These are phyloP conservation scores for Amanita rimosa DNA, from an alignment of 768 basidiomycete species.

Conservation along the genomic window DNA sequence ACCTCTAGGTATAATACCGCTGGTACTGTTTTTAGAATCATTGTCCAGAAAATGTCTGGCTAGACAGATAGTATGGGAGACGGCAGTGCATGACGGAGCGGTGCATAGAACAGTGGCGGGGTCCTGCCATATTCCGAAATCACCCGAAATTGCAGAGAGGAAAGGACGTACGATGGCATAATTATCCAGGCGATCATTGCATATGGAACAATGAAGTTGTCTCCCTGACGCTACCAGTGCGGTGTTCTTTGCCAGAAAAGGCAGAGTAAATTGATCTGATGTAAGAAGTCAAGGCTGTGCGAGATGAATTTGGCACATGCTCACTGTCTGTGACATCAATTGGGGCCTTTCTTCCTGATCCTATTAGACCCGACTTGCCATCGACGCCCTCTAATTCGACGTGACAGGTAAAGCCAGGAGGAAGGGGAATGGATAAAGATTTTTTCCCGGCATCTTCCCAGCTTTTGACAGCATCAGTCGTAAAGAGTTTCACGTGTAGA, in stretches of 20 bases:
- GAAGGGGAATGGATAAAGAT: conserved; percentile 22
- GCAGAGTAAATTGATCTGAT: conserved; percentile 27
- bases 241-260: conserved; percentile 37
- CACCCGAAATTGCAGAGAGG: background rate
- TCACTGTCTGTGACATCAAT: conserved; percentile 50
- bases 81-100: conserved; percentile 30
- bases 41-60: conserved; percentile 29
- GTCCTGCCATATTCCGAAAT: conserved; percentile 24
- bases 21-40: conserved; percentile 11
- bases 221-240: conserved; percentile 25
- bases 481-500: conserved; percentile 66
- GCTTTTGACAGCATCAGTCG: conserved; percentile 40
- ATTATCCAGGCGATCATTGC: conserved; percentile 26
- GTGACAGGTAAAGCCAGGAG: conserved; percentile 37
- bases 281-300: too few relatives aligned
- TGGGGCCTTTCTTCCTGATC: conserved; percentile 43
- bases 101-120: conserved; percentile 48
- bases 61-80: conserved; percentile 51
- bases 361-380: conserved; percentile 42
- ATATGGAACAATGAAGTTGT: conserved; percentile 34
- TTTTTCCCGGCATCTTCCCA: conserved; percentile 32
- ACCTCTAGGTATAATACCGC: conserved; percentile 46
- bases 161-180: conserved; percentile 28
- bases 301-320: conserved; percentile 2
- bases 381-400: conserved; percentile 62